phyloP scores from a whole-genome alignment of 2,329 filamentous ascomycete genomes.

The Neonectria punicea region DNA sequence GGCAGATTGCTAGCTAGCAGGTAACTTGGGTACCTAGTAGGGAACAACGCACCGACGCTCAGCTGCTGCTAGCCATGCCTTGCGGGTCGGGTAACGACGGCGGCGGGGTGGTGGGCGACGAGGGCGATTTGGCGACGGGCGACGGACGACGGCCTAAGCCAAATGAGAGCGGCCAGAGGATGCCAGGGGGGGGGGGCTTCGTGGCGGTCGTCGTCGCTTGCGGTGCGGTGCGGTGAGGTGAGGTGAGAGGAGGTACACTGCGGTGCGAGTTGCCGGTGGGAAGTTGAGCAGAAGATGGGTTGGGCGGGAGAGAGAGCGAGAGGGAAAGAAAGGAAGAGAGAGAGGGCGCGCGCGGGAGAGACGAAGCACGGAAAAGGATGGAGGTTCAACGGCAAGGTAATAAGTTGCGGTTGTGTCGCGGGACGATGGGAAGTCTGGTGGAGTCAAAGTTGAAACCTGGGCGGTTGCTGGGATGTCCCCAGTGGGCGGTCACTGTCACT shows the following conservation, averaged over 20 bases:
- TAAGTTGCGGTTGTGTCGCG: slow-evolving; percentile 9
- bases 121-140: not conserved
- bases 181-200: not conserved
- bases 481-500: not conserved
- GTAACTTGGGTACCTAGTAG: no score
- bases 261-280: slow-evolving; percentile 2
- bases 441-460: slow-evolving; percentile 21
- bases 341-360: not conserved
- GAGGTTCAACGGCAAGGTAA: slow-evolving; percentile 9
- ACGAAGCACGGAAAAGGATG: slow-evolving; percentile 6
- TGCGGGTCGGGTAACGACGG: slow-evolving; percentile 20
- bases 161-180: not conserved
- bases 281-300: slow-evolving; percentile 6
- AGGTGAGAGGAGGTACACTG: not conserved
- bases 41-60: slow-evolving; percentile 16
- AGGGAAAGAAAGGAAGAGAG: not conserved
- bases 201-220: slow-evolving; percentile 1
- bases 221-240: not conserved
- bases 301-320: slow-evolving; percentile 9
- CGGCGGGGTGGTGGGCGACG: slow-evolving; percentile 3
- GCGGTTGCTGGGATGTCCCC: slow-evolving; percentile 7
- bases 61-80: slow-evolving; percentile 32
- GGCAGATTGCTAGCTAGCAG: slow-evolving; percentile 28
- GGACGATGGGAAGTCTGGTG: slow-evolving; percentile 7
- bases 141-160: slow-evolving; percentile 7